Conservation (phyloP, 805 yeast species). For the Candida orba region DNA sequence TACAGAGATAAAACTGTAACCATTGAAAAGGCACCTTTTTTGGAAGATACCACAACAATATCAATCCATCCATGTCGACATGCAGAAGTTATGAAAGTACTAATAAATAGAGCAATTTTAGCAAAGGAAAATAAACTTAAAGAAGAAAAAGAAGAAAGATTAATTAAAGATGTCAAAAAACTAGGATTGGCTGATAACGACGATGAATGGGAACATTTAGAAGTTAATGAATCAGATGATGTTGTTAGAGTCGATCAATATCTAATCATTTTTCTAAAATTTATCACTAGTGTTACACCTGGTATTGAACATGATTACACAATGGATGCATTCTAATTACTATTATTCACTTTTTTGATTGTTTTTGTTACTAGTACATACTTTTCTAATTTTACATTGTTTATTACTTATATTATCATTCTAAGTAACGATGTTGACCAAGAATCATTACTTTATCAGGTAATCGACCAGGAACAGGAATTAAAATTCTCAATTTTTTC, state of each 20-base stretch:
- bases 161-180: slow-evolving; percentile 38
- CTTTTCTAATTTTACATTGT: not conserved
- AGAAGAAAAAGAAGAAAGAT: slow-evolving; percentile 18
- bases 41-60: slow-evolving; percentile 62
- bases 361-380: not conserved
- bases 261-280: slow-evolving; percentile 80
- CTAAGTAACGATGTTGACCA: slow-evolving; percentile 77
- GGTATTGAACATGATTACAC: slow-evolving; percentile 97
- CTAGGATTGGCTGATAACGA: slow-evolving; percentile 43
- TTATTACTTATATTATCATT: slow-evolving; percentile 40
- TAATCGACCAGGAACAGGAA: slow-evolving; percentile 83
- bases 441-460: slow-evolving; percentile 70
- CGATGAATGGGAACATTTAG: slow-evolving; percentile 57
- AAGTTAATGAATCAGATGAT: slow-evolving; percentile 26
- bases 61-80: slow-evolving; percentile 97
- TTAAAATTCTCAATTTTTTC: slow-evolving; percentile 57
- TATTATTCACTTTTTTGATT: not conserved
- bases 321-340: slow-evolving; percentile 75
- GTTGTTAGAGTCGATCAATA: slow-evolving; percentile 86
- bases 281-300: slow-evolving; percentile 94
- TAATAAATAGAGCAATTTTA: slow-evolving; percentile 66
- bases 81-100: slow-evolving; percentile 86
- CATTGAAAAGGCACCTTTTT: slow-evolving; percentile 85
- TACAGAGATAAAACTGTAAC: slow-evolving; percentile 95
- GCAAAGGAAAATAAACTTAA: slow-evolving; percentile 31